Conservation (phyloP, 306 rosid species). For the Pyrus communis region DNA sequence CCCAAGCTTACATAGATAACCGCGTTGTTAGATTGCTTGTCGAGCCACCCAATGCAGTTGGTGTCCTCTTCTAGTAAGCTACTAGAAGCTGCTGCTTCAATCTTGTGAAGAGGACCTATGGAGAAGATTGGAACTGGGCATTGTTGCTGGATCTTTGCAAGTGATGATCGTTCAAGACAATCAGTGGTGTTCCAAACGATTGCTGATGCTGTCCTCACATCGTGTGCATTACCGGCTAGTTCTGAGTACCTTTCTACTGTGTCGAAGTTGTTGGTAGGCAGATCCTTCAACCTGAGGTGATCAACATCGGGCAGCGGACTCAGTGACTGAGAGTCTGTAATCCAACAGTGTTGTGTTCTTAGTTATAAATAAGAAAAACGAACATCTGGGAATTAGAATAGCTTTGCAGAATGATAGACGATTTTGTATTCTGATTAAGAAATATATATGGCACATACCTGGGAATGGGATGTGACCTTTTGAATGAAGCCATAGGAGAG, state of each 20-base stretch:
- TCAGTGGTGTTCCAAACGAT: constrained; percentile 39
- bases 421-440: too few species aligned
- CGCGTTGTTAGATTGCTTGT: constrained; percentile 5
- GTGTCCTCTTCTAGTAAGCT: constrained; percentile 19
- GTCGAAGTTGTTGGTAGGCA: constrained; percentile 18
- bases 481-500: constrained; percentile 8
- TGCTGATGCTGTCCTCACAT: constrained; percentile 21
- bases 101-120: constrained; percentile 43
- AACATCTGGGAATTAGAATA: not conserved
- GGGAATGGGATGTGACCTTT: constrained; percentile 29
- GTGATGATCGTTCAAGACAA: constrained; percentile 21
- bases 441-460: constrained; percentile 15
- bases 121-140: constrained; percentile 24
- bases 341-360: not conserved
- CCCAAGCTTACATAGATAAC: constrained; percentile 42
- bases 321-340: constrained; percentile 15
- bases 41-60: constrained; percentile 23
- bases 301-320: constrained; percentile 31
- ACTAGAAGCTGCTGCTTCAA: constrained; percentile 10
- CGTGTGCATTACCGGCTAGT: not conserved
- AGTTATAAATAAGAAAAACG: not conserved
- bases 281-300: constrained; percentile 46
- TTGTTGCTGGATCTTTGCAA: constrained; percentile 13
- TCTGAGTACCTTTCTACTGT: not conserved
- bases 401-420: not conserved